Evolutionary conservation across 306 rosid genomes (phyloP).

Genomic region (Glycyrrhiza uralensis): DNA sequence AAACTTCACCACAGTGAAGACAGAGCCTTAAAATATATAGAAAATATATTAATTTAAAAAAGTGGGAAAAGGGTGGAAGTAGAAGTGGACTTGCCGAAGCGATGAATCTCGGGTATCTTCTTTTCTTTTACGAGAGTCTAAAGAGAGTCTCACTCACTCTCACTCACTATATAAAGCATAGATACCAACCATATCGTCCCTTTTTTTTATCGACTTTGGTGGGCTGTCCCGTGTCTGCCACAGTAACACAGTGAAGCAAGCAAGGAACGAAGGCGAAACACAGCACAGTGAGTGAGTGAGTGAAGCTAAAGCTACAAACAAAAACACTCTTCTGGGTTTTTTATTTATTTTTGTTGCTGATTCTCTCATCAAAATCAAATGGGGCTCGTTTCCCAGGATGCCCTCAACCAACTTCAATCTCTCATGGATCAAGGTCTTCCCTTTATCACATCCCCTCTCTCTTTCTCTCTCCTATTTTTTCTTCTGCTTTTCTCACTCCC

Average conservation of each 20-base stretch:
- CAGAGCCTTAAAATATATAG: too few relatives aligned
- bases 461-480: not conserved
- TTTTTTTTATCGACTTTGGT: not conserved
- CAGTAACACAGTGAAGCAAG: not conserved
- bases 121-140: too few relatives aligned
- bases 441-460: conserved; percentile 6
- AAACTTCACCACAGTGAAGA: too few relatives aligned
- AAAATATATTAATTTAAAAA: not conserved
- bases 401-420: conserved; percentile 56
- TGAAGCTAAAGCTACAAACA: not conserved
- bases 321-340: not conserved
- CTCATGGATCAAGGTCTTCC: conserved; percentile 72
- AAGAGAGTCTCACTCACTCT: too few relatives aligned
- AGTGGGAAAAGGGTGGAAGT: not conserved
- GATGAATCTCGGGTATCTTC: not conserved
- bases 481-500: not conserved
- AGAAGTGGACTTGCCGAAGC: too few relatives aligned
- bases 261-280: too few relatives aligned
- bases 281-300: too few relatives aligned
- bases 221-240: not conserved
- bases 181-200: too few relatives aligned
- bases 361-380: conserved; percentile 37
- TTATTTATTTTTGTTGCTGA: not conserved
- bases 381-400: conserved; percentile 75
- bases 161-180: too few relatives aligned